These are phyloP conservation scores for Suhomyces choctaworum DNA, from an alignment of 1,139 yeast species.

Conservation along the genomic window DNA sequence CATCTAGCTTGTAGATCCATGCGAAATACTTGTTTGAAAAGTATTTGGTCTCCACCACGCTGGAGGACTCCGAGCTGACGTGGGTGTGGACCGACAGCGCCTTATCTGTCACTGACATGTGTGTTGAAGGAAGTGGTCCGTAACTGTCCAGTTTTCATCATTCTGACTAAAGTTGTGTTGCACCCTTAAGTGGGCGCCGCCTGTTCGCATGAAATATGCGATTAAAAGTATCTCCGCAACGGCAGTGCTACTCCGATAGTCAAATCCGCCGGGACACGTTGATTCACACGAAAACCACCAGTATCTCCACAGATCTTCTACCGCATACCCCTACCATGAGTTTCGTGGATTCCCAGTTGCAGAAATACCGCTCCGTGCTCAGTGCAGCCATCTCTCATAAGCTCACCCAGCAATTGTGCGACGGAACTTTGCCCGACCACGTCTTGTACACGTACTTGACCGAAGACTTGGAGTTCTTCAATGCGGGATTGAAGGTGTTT, in stretches of 20 bases:
- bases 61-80: neutral
- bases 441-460: constrained; percentile 45
- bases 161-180: too few relatives aligned
- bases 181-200: too few relatives aligned
- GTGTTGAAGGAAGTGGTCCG: too few relatives aligned
- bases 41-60: neutral
- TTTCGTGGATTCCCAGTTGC: constrained; percentile 13
- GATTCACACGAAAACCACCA: too few relatives aligned
- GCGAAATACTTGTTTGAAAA: neutral
- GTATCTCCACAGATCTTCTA: too few relatives aligned
- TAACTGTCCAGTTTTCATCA: too few relatives aligned
- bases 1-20: constrained; percentile 25
- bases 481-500: constrained; percentile 41
- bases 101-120: too few relatives aligned
- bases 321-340: constrained; percentile 11
- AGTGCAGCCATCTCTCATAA: constrained; percentile 39
- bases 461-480: constrained; percentile 53
- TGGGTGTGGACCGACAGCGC: neutral
- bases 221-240: too few relatives aligned
- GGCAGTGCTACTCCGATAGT: too few relatives aligned
- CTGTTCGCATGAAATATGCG: neutral
- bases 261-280: too few relatives aligned
- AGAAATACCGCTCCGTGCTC: constrained; percentile 26
- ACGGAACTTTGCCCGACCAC: constrained; percentile 45
- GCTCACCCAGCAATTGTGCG: constrained; percentile 48